Evolutionary conservation across 352 stramenopile species (phyloP), one percentile per base, ranked within the genome.

Genomic region (Pythium graminicola): DNA sequence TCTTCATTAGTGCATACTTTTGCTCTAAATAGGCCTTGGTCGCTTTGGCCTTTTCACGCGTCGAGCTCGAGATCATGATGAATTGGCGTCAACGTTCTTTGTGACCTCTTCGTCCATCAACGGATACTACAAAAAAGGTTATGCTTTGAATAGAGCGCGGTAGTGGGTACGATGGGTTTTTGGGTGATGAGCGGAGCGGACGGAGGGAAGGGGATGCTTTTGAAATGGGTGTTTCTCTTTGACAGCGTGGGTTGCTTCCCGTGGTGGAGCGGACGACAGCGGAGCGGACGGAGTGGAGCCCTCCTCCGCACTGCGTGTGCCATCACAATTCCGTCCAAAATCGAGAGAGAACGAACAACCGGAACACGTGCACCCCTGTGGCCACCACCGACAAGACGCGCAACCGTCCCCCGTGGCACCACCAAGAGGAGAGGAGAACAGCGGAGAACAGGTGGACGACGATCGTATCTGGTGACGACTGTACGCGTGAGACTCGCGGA

Each of bases 1-100:
- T 83, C 70, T 94, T 94, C 79, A 92, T 92, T 17, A 81, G 71
- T 24, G 83, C 83, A 49, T 94, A 94, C 70, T 94, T 94, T 49
- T 94, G 81, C 68, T 94, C 83, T 46, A 94, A 54, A 46, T 92
- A 90, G 51, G 80, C 81, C 73, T 94, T 94, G 28, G 81, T 94
- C 52, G 81, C 81, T 67, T 81, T 83, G 57, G 83, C 83, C 67
- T 92, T 94, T 67, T 94, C 83, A 38, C 76, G 71, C 65, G 83
- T 94, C 60, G 81, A 81, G 65, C 72, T 86, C 38, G 80, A 91
- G 70, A 93, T 93, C 80, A 91, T 81, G 31, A 36, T 9, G 31
- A 14, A 14, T 9, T 36, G n/a, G n/a, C n/a, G n/a, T n/a, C n/a
- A n/a, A n/a, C 39, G n/a, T n/a, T 44, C 38, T 44, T 51, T 20